Evolutionary conservation across 345 rosid genomes (phyloP).

Genomic region (Tarenaya hassleriana): DNA sequence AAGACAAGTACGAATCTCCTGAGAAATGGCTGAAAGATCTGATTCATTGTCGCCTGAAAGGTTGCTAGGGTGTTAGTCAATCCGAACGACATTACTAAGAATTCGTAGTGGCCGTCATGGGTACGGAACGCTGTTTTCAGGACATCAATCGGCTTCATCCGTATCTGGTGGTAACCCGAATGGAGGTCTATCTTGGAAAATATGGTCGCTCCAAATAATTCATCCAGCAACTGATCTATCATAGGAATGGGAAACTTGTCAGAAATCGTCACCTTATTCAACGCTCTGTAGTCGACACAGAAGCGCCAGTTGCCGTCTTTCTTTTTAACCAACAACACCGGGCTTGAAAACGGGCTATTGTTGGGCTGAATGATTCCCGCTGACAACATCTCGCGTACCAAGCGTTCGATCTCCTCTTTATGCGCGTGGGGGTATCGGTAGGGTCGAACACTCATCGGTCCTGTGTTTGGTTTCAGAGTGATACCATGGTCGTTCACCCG

Average conservation of each 20-base stretch:
- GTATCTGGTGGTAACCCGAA: not conserved
- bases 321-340: not conserved
- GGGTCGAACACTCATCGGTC: not conserved
- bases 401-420: not conserved
- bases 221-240: not conserved
- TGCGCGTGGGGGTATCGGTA: not conserved
- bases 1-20: not conserved
- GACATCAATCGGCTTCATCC: not conserved
- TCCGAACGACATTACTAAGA: not conserved
- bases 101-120: not conserved
- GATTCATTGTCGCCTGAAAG: not conserved
- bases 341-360: not conserved
- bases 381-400: not conserved
- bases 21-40: not conserved
- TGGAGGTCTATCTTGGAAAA: not conserved
- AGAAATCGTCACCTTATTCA: not conserved
- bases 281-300: not conserved
- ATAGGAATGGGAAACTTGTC: not conserved
- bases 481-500: no score
- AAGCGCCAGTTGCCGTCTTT: not conserved
- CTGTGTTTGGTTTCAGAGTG: no score
- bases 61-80: not conserved
- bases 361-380: not conserved
- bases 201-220: not conserved
- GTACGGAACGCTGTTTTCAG: not conserved